phyloP scores from a whole-genome alignment of 2,329 filamentous ascomycete species.

The Colletotrichum camelliae region DNA sequence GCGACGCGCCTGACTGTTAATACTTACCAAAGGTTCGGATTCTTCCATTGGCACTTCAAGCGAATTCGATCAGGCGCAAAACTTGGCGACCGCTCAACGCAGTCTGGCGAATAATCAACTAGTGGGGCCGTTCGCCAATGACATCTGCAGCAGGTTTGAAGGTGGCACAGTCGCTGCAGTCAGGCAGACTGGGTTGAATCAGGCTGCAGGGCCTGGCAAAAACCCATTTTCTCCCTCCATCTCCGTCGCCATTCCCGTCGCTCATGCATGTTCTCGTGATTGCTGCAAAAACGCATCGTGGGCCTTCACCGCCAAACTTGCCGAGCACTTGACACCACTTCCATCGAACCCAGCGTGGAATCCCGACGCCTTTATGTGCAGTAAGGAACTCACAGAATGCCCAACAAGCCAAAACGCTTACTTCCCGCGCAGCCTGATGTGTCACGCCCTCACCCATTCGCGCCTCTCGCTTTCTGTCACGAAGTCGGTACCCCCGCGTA shows the following conservation, averaged over 20 bases:
- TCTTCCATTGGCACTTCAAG: too few species aligned
- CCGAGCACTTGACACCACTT: not conserved
- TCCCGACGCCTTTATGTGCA: fast-evolving
- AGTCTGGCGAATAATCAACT: too few species aligned
- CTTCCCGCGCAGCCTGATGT: not conserved
- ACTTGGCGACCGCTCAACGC: too few species aligned
- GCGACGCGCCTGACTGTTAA: too few species aligned
- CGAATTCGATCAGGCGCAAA: too few species aligned
- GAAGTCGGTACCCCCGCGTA: not conserved
- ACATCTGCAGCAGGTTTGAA: not conserved
- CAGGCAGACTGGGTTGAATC: not conserved
- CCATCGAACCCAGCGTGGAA: not conserved
- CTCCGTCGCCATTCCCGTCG: fast-evolving
- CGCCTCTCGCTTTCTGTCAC: not conserved
- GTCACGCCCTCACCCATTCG: not conserved
- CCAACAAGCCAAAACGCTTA: not conserved
- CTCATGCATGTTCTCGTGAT: fast-evolving
- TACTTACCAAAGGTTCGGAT: too few species aligned
- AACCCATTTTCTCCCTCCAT: not conserved
- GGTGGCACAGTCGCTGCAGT: not conserved
- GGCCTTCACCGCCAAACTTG: not conserved
- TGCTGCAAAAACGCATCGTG: fast-evolving
- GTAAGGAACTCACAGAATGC: not conserved
- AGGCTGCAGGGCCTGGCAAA: not conserved
- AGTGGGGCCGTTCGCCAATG: not conserved